Conservation (phyloP, 768 basidiomycete species). For the Macrolepiota dolichaula region DNA sequence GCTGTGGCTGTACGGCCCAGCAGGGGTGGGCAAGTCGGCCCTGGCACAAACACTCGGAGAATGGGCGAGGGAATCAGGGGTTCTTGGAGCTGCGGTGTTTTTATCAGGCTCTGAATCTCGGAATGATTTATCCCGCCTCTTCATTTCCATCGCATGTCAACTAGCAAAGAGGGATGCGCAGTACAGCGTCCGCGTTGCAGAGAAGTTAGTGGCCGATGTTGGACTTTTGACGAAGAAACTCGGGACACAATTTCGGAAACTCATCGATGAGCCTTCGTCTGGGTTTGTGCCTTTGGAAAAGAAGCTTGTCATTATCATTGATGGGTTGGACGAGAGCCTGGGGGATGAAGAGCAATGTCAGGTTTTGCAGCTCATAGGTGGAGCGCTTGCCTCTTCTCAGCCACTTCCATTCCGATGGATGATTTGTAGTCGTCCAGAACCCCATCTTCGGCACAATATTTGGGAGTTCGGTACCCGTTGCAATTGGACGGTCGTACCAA, state of each 20-base stretch:
- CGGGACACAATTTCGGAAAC: conserved; percentile 1
- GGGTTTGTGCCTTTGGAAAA: not conserved
- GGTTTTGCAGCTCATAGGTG: conserved; percentile 8
- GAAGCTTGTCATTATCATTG: conserved; percentile 7
- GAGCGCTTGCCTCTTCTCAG: not conserved
- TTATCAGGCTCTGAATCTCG: conserved; percentile 3
- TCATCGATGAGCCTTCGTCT: conserved; percentile 8
- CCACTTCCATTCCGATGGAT: conserved; percentile 11
- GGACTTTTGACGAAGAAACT: not conserved
- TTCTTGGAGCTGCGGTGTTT: conserved; percentile 11
- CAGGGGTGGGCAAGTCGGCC: conserved; percentile 13
- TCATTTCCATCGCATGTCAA: conserved; percentile 13
- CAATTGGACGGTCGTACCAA: conserved; percentile 1
- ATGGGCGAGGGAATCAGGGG: not conserved
- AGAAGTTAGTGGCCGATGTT: not conserved
- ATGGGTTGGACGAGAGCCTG: conserved; percentile 15
- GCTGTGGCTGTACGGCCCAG: conserved; percentile 3
- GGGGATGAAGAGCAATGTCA: conserved; percentile 9
- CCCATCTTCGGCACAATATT: conserved; percentile 3
- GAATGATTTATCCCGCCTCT: conserved; percentile 4
- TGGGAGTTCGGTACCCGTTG: not conserved
- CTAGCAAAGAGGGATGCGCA: not conserved
- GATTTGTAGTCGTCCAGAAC: conserved; percentile 15
- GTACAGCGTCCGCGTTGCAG: not conserved
- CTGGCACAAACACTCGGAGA: conserved; percentile 13